A percentile compares a stretch with the other conserved stretches of the same genome.
Conservation (phyloP, 805 yeast genomes). For the Ogataea parapolymorpha region DNA sequence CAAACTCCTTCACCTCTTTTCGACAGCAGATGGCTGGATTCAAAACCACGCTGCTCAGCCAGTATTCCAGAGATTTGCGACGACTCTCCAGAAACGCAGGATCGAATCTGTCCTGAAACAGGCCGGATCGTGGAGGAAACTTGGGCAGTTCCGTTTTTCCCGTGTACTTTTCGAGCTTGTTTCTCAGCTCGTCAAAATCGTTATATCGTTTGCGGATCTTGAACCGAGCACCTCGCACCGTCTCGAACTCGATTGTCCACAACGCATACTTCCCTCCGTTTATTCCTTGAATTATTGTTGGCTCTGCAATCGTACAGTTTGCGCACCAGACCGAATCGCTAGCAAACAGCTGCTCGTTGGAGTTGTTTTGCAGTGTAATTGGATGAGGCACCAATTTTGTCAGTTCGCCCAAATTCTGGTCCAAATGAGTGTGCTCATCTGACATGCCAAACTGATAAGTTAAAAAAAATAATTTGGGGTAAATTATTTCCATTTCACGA, state of each 20-base stretch:
- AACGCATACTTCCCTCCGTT: slow-evolving; percentile 28
- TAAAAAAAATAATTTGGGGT: slow-evolving; percentile 1
- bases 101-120: slow-evolving; percentile 26
- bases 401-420: slow-evolving; percentile 11
- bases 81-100: slow-evolving; percentile 49
- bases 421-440: slow-evolving; percentile 16
- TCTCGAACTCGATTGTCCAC: slow-evolving; percentile 30
- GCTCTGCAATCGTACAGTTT: slow-evolving; percentile 31
- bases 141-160: slow-evolving; percentile 39
- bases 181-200: slow-evolving; percentile 54
- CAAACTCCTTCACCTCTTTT: slow-evolving; percentile 39
- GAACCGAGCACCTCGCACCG: slow-evolving; percentile 37
- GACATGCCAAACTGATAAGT: slow-evolving; percentile 5
- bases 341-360: slow-evolving; percentile 5
- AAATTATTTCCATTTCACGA: slow-evolving; percentile 15
- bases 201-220: slow-evolving; percentile 57
- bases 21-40: slow-evolving; percentile 44
- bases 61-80: slow-evolving; percentile 57
- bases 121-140: slow-evolving; percentile 48
- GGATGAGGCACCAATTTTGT: slow-evolving; percentile 38
- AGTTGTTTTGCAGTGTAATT: slow-evolving; percentile 36
- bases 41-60: slow-evolving; percentile 50
- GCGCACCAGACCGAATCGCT: slow-evolving; percentile 28
- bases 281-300: slow-evolving; percentile 28
- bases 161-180: slow-evolving; percentile 38